phyloP scores from a whole-genome alignment of 2,329 filamentous ascomycete species.

The Pseudogymnoascus sp. region DNA sequence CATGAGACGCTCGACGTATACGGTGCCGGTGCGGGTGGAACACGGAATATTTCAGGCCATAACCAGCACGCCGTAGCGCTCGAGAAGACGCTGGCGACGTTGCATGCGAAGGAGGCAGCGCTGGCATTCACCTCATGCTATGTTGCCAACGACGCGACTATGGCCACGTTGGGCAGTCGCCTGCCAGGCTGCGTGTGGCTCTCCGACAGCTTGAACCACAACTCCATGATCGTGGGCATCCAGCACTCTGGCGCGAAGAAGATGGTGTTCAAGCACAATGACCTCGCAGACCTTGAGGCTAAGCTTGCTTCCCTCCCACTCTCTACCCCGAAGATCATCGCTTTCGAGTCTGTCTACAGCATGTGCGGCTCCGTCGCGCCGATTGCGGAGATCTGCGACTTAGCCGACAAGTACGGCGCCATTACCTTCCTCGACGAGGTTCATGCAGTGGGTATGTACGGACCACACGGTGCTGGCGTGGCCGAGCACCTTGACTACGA shows the following conservation, averaged over 20 bases:
- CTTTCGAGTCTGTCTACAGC: conserved; percentile 97
- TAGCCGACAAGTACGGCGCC: conserved; percentile 95
- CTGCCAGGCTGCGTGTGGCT: conserved; percentile 93
- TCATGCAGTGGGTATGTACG: conserved; percentile 98
- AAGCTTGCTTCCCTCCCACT: conserved; percentile 84
- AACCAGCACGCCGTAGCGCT: conserved; percentile 87
- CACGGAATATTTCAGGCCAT: conserved; percentile 95
- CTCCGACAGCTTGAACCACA: conserved; percentile 96
- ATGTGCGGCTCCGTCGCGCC: conserved; percentile 98
- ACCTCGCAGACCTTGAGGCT: conserved; percentile 82
- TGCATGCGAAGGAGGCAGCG: conserved; percentile 87
- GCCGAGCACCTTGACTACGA: conserved; percentile 96
- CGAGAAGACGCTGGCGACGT: conserved; percentile 72
- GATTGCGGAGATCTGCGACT: conserved; percentile 89
- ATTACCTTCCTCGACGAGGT: conserved; percentile 98
- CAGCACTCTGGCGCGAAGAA: conserved; percentile 95
- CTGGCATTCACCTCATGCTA: conserved; percentile 97
- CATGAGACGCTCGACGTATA: conserved; percentile 92
- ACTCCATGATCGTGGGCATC: conserved; percentile 99
- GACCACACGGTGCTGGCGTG: conserved; percentile 87
- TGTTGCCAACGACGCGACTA: conserved; percentile 93
- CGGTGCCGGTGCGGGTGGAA: conserved; percentile 89
- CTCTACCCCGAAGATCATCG: conserved; percentile 91
- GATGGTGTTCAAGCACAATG: conserved; percentile 98
- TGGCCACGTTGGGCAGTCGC: conserved; percentile 94